These are phyloP conservation scores for Boletus rubroflammeus DNA, from an alignment of 768 basidiomycete genomes.

Conservation along the genomic window DNA sequence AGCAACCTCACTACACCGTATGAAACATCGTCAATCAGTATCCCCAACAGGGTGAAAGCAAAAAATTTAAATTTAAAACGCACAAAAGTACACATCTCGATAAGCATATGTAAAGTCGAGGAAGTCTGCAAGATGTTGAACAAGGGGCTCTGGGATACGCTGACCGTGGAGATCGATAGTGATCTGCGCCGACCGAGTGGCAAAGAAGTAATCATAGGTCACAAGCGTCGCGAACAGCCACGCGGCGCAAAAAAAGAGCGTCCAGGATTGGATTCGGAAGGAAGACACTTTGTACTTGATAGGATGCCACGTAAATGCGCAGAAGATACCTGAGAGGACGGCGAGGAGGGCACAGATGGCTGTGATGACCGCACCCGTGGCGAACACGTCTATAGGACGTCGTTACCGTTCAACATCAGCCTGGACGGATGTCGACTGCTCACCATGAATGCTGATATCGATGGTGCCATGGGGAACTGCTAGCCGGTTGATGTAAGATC, in stretches of 20 bases:
- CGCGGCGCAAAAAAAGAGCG: slow-evolving; percentile 39
- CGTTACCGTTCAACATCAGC: not conserved
- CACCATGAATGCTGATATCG: slow-evolving; percentile 13
- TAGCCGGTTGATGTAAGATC: slow-evolving; percentile 7
- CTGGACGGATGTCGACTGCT: not conserved
- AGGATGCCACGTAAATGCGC: slow-evolving; percentile 20
- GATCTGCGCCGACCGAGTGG: slow-evolving; percentile 43
- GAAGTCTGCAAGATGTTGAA: slow-evolving; percentile 36
- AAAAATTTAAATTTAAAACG: not conserved
- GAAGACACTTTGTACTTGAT: not conserved
- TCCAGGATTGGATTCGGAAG: slow-evolving; percentile 34
- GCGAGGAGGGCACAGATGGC: slow-evolving; percentile 34
- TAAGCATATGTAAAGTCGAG: slow-evolving; percentile 44
- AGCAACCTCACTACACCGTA: slow-evolving; percentile 41
- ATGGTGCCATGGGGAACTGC: slow-evolving; percentile 5
- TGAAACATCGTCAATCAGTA: not conserved
- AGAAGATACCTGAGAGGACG: slow-evolving; percentile 29
- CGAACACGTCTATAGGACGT: slow-evolving; percentile 35
- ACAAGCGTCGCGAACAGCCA: slow-evolving; percentile 51
- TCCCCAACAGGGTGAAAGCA: not conserved
- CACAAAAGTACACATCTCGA: slow-evolving; percentile 45
- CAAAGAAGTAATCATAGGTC: slow-evolving; percentile 45
- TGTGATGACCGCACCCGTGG: slow-evolving; percentile 36
- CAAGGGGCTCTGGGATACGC: slow-evolving; percentile 33
- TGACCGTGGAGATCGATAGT: slow-evolving; percentile 38